Percentiles rank a stretch among this genome's conserved stretches.
Conservation (phyloP, 2,329 filamentous ascomycete species). For the Fusarium agapanthi region DNA sequence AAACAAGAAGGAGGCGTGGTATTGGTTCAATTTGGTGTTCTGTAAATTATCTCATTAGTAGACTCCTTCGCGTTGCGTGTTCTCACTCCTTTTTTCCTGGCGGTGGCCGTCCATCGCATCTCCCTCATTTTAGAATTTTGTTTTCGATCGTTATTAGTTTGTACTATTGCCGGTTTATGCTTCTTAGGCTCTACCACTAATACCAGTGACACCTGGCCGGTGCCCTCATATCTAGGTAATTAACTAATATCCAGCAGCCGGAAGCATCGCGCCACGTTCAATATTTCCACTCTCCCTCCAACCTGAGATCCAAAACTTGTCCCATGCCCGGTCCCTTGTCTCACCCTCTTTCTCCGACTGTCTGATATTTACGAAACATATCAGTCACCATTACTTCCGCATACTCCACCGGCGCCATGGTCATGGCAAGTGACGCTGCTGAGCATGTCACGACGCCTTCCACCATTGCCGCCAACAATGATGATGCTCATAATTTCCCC, state of each 20-base stretch:
- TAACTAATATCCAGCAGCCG: conserved; percentile 32
- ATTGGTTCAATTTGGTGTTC: conserved; percentile 4
- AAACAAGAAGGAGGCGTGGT: conserved; percentile 17
- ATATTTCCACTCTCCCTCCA: not conserved
- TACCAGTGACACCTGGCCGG: not conserved
- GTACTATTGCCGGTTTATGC: not conserved
- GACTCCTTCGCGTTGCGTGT: conserved; percentile 12
- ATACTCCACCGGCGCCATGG: conserved; percentile 32
- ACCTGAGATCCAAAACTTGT: not conserved
- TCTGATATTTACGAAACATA: not conserved
- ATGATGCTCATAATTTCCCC: conserved; percentile 50
- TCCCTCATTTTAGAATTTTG: not conserved
- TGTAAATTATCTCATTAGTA: conserved; percentile 7
- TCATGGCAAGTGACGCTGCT: conserved; percentile 28
- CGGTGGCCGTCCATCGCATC: not conserved
- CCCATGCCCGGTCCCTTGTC: not conserved
- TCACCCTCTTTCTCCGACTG: not conserved
- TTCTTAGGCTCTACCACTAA: conserved; percentile 24
- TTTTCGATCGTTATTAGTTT: not conserved
- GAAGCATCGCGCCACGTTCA: conserved; percentile 12
- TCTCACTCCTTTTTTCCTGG: conserved; percentile 7
- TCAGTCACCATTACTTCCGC: conserved; percentile 21
- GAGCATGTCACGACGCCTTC: conserved; percentile 33
- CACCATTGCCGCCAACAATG: conserved; percentile 22
- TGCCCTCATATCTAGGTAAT: conserved; percentile 19